Evolutionary conservation across 2,329 filamentous ascomycete species (phyloP), one percentile per base, ranked within the genome.

Genomic region (Juglanconis juglandina): DNA sequence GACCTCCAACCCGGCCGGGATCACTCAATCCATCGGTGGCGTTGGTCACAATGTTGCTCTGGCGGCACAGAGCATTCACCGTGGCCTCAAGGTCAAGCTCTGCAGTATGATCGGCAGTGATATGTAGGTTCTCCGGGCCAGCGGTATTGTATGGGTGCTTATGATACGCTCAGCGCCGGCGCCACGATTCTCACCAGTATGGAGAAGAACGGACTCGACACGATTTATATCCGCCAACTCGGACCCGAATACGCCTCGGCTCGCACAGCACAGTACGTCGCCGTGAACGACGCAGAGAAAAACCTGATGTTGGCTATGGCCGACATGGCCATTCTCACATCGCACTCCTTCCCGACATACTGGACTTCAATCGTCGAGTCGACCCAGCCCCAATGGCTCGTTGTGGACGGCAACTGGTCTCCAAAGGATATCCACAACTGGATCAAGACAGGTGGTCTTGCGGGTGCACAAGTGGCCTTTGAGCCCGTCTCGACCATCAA

Each of bases 301-400:
- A 89, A 93, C 64, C 84, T 99, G 2, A 82, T 93, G n/a, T 75
- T 97, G 64, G 94, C 92, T 50, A 96, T 97, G 91, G 93, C 94
- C 4, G 95, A 98, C 71, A 97, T 98, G 92, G 84, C 81, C 58
- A 94, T 96, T 67, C 84, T 96, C 52, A 82, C 86, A n/a, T 70
- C 75, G 14, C 76, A 82, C 62, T 77, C 79, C 0, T 81, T 83
- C 63, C 73, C 80, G 0, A 71, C 78, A 8, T 76, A 82, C 65
- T 92, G 88, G 87, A 80, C 81, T 53, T 80, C 85, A 1, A 77
- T 84, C 34, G 75, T 92, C 7, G 72, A 76, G 11, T 73, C 77
- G 3, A 77, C 81, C 11, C 80, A 78, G 66, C 91, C 87, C n/a
- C 84, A 84, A 64, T 95, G 91, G 86, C 79, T 95, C 34, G 87